A percentile compares a stretch with the other conserved stretches of the same genome.
These are phyloP conservation scores for Cercospora beticola DNA, from an alignment of 2,329 filamentous ascomycete species.

Conservation along the genomic window DNA sequence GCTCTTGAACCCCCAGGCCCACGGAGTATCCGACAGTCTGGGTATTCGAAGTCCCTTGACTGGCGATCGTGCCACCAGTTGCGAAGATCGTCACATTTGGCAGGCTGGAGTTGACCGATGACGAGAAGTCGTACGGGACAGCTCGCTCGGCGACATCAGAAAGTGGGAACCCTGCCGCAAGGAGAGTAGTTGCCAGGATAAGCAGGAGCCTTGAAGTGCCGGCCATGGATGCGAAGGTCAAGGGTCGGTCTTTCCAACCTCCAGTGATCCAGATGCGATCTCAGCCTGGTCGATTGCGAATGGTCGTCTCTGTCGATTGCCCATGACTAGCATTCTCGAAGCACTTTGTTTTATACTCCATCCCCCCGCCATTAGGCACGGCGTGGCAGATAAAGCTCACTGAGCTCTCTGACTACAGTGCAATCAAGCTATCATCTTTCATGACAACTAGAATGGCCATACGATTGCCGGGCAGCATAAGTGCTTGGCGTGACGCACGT, in stretches of 20 bases:
- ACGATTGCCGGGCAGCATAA: neutral
- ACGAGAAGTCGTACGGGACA: slow-evolving; percentile 15
- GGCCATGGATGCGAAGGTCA: neutral
- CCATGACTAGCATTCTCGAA: neutral
- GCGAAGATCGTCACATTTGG: slow-evolving; percentile 59
- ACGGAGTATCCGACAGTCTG: slow-evolving; percentile 58
- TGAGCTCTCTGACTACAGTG: neutral
- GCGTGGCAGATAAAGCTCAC: neutral
- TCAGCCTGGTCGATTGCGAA: neutral
- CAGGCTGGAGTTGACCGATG: slow-evolving; percentile 45
- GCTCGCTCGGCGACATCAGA: neutral
- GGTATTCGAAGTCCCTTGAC: slow-evolving; percentile 49
- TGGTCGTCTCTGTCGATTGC: neutral
- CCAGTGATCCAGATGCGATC: neutral
- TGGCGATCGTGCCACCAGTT: slow-evolving; percentile 61
- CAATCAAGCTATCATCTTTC: neutral
- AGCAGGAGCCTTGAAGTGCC: neutral
- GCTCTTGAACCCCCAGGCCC: slow-evolving; percentile 50
- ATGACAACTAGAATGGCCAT: neutral
- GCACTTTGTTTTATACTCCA: neutral
- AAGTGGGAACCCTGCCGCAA: slow-evolving; percentile 2
- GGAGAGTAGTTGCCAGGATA: neutral
- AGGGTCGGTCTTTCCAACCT: neutral
- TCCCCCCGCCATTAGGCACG: neutral
- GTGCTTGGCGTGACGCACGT: neutral